Percentiles rank a stretch among this genome's conserved stretches.
These are phyloP conservation scores for apple (Malus domestica) DNA, from an alignment of 306 rosid genomes.

Conservation along the genomic window ASM211411v1 NC_041792.1:25753407-25753906, in stretches of 20 bases:
- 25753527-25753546: not conserved
- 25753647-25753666: conserved; percentile 36
- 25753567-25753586: not conserved
- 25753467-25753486: not conserved
- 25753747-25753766: not conserved
- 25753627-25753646: conserved; percentile 16
- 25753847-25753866: conserved; percentile 16
- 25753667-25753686: conserved; percentile 46
- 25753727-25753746: not conserved
- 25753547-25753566: conserved; percentile 7
- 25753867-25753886: not conserved
- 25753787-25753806: conserved; percentile 36
- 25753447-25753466: not conserved
- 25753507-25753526: no score
- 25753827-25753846: conserved; percentile 19
- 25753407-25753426: not conserved
- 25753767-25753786: not conserved
- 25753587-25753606: conserved; percentile 53
- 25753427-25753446: not conserved
- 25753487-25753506: not conserved
- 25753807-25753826: conserved; percentile 16
- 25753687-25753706: conserved; percentile 1
- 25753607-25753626: conserved; percentile 35
- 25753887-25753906: not conserved
- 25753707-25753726: not conserved